Evolutionary conservation across 768 basidiomycete genomes (phyloP), one percentile per base, ranked within the genome.

Genomic region (Lentinula edodes): DNA sequence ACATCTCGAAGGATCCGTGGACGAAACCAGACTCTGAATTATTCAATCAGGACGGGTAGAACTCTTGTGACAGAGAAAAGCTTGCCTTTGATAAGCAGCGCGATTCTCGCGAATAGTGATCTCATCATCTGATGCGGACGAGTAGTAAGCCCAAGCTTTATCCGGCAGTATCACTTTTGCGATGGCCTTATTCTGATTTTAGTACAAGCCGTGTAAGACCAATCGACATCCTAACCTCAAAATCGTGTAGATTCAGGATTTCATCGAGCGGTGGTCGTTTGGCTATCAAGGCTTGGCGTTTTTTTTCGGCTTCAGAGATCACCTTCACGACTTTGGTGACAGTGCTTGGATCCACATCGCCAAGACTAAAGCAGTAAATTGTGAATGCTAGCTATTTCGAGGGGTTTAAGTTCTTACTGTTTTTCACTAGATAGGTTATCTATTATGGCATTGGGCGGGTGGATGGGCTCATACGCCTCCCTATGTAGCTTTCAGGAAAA

Each of bases 131-230:
- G 96, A 88, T 16, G 94, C 95, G n/a, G 93, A 95, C 0, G 91
- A 93, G 69, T 98, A 95, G 72, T 95, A 95, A 5, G 95, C 95
- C 95, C 95, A 98, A 0, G 93, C 93, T 71, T 93, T 92, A 38
- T 89, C 87, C 1, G 86, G 75, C 79, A 98, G 87, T 10, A 91
- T 88, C 66, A 78, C 78, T 72, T 83, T 89, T 8, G 93, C 95
- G 57, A 98, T 87, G 16, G 90, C 83, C 91, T 93, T 61, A 28
- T 32, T 32, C 16, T 20, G 9, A 23, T 16, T 16, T 48, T 20
- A 36, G 3, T 36, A 15, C 8, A 16, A 3, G 20, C 23, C 45
- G n/a, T n/a, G 46, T 8, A 13, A 36, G 2, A 35, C 36, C 10
- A 51, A 38, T 46, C 18, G 8, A 23, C 52, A 6, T 60, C 46